Conservation (phyloP, 148 eudicot species). For the Agrostemma githago region DNA sequence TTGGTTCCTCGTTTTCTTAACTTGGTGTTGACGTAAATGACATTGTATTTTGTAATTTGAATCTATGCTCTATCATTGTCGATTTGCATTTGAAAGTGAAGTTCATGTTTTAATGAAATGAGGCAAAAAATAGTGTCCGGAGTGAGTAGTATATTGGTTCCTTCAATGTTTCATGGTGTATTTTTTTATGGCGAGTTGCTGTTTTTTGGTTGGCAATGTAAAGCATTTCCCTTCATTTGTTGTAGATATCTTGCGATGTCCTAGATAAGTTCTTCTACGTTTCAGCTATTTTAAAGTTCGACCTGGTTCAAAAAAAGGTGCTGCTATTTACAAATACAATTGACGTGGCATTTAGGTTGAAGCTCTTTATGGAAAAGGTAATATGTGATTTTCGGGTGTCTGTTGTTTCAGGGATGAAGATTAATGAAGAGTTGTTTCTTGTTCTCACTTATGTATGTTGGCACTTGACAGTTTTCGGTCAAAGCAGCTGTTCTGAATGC, state of each 20-base stretch:
- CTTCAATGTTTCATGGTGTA: not conserved
- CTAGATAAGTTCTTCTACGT: slow-evolving; percentile 66
- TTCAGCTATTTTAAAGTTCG: slow-evolving; percentile 78
- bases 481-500: slow-evolving; percentile 90
- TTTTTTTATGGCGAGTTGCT: not conserved
- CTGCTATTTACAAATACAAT: slow-evolving; percentile 79
- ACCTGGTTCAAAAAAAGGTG: slow-evolving; percentile 80
- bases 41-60: not conserved
- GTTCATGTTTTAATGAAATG: not conserved
- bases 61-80: not conserved
- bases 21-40: not conserved
- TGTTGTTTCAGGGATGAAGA: too few species aligned
- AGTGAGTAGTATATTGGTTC: not conserved
- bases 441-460: not conserved
- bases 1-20: not conserved
- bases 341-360: slow-evolving; percentile 71
- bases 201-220: not conserved
- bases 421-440: not conserved
- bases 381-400: slow-evolving; percentile 4
- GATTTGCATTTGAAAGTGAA: not conserved
- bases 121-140: too few species aligned
- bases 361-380: slow-evolving; percentile 91
- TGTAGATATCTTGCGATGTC: slow-evolving; percentile 64
- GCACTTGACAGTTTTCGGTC: slow-evolving; percentile 60
- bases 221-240: not conserved